Evolutionary conservation across 805 yeast genomes (phyloP), one percentile per base, ranked within the genome.

Genomic region (Clavispora fructus): DNA sequence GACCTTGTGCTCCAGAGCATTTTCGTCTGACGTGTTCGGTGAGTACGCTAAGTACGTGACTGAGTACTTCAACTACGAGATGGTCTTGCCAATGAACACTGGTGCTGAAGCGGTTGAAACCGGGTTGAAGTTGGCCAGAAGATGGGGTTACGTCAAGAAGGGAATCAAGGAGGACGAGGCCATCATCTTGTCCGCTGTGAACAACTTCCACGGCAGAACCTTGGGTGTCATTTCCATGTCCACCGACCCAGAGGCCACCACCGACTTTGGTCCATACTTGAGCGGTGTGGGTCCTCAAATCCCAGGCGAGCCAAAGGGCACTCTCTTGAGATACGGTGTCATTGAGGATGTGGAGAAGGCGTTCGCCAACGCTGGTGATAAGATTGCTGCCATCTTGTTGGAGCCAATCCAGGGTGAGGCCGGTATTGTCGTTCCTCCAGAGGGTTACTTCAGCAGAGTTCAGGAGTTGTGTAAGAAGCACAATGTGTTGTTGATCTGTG

Each of bases 371-470:
- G 89, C 92, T 23, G 97, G 97, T 53, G 92, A 87, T 64, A 83
- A 82, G 64, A 82, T 92, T 54, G 95, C 96, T 39, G 98, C 96
- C 37, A 79, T 92, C 55, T 71, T 92, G 53, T 79, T 92, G 57
- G 98, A 92, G 71, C 97, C 97, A 52, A 91, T 91, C 61, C 98
- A 92, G 68, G 98, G 98, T 65, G 98, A 92, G 67, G 98, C 98
- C 30, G 98, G 98, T 57, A 92, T 92, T 55, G 92, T 91, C 26
- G 97, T 91, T 25, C 97, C 98, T 44, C 94, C 94, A 54, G 70
- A 64, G 42, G 95, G 80, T 58, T 92, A 91, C 72, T 77, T 92
- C 55, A 68, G 82, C 44, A 71, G 75, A 57, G 96, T 91, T 29
- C 79, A 79, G 55, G 82, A 69, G 45, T 74, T 89, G 51, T 89